A percentile compares a stretch with the other conserved stretches of the same genome.
These are phyloP conservation scores for Jackrogersella multiformis DNA, from an alignment of 495 filamentous ascomycete species.

Conservation along the genomic window DNA sequence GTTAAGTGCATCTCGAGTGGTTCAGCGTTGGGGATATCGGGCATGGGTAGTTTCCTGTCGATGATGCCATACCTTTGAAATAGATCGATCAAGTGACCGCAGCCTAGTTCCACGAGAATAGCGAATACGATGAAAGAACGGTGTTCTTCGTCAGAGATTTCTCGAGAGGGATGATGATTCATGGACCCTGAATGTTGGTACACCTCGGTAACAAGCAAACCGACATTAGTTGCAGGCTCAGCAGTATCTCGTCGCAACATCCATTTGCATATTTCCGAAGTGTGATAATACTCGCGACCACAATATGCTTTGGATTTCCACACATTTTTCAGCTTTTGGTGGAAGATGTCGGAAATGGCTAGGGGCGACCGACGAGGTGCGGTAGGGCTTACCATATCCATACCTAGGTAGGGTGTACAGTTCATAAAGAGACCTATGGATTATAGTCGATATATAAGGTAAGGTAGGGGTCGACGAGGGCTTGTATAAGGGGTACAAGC, in stretches of 20 bases:
- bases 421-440: neutral
- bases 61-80: constrained; percentile 36
- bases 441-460: neutral
- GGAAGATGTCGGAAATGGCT: neutral
- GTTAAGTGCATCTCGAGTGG: neutral
- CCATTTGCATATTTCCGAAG: constrained; percentile 21
- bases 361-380: neutral
- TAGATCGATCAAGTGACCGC: constrained; percentile 42
- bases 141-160: neutral
- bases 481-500: neutral
- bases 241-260: constrained; percentile 13
- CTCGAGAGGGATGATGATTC: neutral
- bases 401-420: neutral
- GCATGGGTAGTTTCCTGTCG: constrained; percentile 21
- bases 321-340: constrained; percentile 6
- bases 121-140: constrained; percentile 45
- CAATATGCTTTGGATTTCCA: constrained; percentile 22
- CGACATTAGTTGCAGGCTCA: constrained; percentile 4
- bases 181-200: neutral
- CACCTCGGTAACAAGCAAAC: constrained; percentile 8
- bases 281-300: constrained; percentile 26
- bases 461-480: neutral
- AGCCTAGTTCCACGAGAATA: constrained; percentile 45
- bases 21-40: neutral
- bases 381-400: neutral